phyloP scores from a whole-genome alignment of 805 yeast genomes.

The Huiozyma naganishii region DNA sequence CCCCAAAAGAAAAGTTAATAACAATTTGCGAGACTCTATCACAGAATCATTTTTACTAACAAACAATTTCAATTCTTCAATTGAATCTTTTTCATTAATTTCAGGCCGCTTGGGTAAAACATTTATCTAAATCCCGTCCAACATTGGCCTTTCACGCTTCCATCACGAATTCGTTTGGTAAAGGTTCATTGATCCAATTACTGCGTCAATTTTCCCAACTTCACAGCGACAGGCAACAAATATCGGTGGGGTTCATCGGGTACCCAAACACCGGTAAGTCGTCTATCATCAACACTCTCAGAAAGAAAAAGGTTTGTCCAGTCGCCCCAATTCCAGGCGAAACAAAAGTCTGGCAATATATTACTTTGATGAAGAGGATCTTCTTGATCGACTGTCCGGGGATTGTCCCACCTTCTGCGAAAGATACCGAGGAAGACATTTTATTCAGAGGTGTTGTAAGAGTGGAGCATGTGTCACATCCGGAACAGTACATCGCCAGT shows the following conservation, averaged over 20 bases:
- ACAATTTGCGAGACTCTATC: background rate
- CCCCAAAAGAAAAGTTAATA: background rate
- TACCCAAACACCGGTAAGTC: conserved; percentile 98
- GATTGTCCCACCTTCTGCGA: conserved; percentile 89
- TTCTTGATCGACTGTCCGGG: conserved; percentile 98
- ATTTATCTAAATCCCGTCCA: conserved; percentile 81
- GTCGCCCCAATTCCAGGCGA: conserved; percentile 99
- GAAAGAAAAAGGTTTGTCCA: conserved; percentile 89
- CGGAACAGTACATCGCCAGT: conserved; percentile 91
- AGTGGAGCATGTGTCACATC: conserved; percentile 92
- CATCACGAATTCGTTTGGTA: conserved; percentile 93
- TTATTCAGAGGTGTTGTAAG: conserved; percentile 94
- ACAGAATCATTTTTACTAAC: conserved; percentile 6
- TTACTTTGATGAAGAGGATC: conserved; percentile 90
- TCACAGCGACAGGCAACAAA: conserved; percentile 89
- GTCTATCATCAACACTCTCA: conserved; percentile 83
- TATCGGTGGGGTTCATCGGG: conserved; percentile 94
- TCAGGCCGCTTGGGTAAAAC: conserved; percentile 98
- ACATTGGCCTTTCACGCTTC: conserved; percentile 97
- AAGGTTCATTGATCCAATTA: conserved; percentile 88
- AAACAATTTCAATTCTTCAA: conserved; percentile 6
- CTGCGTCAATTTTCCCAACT: conserved; percentile 85
- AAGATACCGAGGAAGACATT: conserved; percentile 85
- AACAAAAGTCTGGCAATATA: conserved; percentile 98
- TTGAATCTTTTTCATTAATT: conserved; percentile 5